phyloP scores from a whole-genome alignment of 306 rosid genomes.

The Ammopiptanthus mongolicus region DNA sequence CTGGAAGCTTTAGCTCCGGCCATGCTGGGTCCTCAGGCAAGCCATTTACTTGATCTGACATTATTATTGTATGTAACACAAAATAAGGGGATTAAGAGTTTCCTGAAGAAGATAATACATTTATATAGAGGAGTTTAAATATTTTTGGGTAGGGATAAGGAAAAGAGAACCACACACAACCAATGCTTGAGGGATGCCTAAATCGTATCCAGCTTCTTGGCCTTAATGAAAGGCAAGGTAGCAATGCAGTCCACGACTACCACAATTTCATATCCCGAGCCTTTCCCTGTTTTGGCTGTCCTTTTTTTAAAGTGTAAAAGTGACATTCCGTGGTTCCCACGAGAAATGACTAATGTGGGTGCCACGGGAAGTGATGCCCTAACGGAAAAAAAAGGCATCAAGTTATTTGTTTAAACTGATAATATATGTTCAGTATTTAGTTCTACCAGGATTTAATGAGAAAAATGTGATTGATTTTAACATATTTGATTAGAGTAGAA shows the following conservation, averaged over 20 bases:
- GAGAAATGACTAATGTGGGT: constrained; percentile 29
- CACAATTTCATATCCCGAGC: constrained; percentile 33
- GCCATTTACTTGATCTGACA: constrained; percentile 54
- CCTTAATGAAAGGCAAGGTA: constrained; percentile 51
- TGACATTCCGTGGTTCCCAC: constrained; percentile 47
- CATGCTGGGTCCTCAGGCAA: constrained; percentile 44
- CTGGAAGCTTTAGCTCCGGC: constrained; percentile 80
- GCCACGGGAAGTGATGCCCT: neutral
- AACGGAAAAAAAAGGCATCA: too few species aligned
- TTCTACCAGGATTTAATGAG: too few species aligned
- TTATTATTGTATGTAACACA: constrained; percentile 44
- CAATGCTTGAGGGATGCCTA: constrained; percentile 48
- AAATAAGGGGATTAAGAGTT: constrained; percentile 22
- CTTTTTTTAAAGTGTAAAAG: constrained; percentile 23
- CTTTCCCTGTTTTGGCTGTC: constrained; percentile 21
- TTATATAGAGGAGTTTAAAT: constrained; percentile 15
- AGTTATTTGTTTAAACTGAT: too few species aligned
- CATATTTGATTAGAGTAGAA: too few species aligned
- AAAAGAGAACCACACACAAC: constrained; percentile 96
- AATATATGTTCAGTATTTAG: too few species aligned
- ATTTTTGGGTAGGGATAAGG: constrained; percentile 62
- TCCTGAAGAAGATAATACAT: constrained; percentile 49
- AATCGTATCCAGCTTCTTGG: constrained; percentile 47
- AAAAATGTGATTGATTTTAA: too few species aligned
- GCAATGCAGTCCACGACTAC: constrained; percentile 72